Evolutionary conservation across 2,329 filamentous ascomycete species (phyloP).

Genomic region (Penicillium sp.): DNA sequence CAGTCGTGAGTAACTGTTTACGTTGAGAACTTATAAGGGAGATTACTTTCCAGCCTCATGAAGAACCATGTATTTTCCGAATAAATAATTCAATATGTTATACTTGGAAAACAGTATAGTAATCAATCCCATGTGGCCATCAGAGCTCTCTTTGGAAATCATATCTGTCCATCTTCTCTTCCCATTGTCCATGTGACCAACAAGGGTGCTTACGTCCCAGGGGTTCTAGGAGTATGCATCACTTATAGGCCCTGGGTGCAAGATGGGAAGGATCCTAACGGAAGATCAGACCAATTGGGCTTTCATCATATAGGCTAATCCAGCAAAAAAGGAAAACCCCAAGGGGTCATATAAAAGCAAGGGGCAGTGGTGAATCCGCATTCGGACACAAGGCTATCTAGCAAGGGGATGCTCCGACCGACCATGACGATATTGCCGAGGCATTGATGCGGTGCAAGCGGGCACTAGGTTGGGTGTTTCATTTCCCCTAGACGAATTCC

Average conservation of each 20-base stretch:
- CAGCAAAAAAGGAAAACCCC: neutral
- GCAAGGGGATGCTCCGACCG: neutral
- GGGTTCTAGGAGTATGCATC: conserved; percentile 35
- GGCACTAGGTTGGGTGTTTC: neutral
- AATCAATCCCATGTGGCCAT: conserved; percentile 9
- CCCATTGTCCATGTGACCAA: conserved; percentile 1
- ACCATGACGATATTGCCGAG: neutral
- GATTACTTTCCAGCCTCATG: neutral
- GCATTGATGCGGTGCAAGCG: neutral
- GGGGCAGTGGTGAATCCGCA: neutral
- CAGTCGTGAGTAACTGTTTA: neutral
- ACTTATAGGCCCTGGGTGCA: conserved; percentile 1
- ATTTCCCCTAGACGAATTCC: conserved; percentile 9
- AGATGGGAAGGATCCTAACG: conserved; percentile 8
- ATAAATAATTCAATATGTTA: neutral
- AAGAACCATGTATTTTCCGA: neutral
- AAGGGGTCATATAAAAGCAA: neutral
- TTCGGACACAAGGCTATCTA: neutral
- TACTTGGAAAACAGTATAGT: neutral
- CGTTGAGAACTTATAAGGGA: neutral
- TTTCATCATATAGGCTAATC: conserved; percentile 36
- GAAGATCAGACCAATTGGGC: conserved; percentile 27
- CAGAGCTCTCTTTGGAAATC: conserved; percentile 47
- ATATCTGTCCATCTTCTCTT: conserved; percentile 19
- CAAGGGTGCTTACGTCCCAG: conserved; percentile 32